A percentile compares a stretch with the other conserved stretches of the same genome.
These are phyloP conservation scores for Sedum album DNA, from an alignment of 164 flowering plant genomes.

Conservation along the genomic window DNA sequence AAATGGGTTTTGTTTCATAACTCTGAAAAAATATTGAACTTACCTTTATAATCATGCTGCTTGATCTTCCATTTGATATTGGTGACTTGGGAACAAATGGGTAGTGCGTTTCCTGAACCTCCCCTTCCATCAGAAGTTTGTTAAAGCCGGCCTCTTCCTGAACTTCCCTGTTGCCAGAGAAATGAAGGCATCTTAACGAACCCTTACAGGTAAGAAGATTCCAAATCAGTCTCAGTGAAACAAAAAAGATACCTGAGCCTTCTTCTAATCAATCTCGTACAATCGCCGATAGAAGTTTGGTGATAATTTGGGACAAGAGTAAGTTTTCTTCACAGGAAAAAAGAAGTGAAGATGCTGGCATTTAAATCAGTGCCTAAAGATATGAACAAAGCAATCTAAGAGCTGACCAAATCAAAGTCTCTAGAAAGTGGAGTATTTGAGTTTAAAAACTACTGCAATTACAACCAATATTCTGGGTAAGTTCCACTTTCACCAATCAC, in stretches of 20 bases:
- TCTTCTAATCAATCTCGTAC: neutral
- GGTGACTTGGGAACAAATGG: conserved; percentile 30
- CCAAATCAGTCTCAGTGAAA: neutral
- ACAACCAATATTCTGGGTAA: neutral
- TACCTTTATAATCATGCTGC: conserved; percentile 68
- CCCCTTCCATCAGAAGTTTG: conserved; percentile 21
- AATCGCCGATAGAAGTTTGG: neutral
- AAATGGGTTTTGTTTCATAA: neutral
- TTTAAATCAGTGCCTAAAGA: neutral
- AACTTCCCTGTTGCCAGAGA: neutral
- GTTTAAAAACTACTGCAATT: neutral
- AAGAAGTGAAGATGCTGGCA: neutral
- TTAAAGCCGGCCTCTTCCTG: neutral
- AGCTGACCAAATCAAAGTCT: conserved; percentile 6
- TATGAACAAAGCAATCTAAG: neutral
- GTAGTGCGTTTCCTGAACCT: conserved; percentile 21
- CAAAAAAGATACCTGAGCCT: neutral
- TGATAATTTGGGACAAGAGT: neutral
- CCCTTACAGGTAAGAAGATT: neutral
- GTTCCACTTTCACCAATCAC: neutral
- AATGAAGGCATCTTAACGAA: neutral
- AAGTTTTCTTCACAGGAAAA: neutral
- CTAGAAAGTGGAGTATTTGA: neutral
- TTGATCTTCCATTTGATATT: conserved; percentile 36
- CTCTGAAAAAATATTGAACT: neutral